These are phyloP conservation scores for Aureobasidium leucospermi DNA, from an alignment of 2,329 filamentous ascomycete species.

Conservation along the genomic window DNA sequence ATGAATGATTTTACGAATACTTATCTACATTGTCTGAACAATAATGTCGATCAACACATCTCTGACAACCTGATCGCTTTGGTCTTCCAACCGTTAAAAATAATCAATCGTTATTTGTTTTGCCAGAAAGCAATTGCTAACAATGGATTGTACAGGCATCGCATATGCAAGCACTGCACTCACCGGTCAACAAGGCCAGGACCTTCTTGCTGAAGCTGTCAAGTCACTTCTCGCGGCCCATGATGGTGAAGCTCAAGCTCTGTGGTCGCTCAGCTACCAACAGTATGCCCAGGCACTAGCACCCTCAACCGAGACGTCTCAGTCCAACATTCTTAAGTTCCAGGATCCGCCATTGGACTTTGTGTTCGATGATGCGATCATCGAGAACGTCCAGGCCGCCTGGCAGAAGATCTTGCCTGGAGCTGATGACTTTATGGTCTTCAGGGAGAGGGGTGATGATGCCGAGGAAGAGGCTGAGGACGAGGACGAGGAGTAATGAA, in stretches of 20 bases:
- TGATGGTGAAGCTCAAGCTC: conserved; percentile 30
- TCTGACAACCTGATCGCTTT: conserved; percentile 78
- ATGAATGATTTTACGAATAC: conserved; percentile 81
- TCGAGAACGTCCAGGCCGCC: conserved; percentile 59
- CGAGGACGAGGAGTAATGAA: conserved; percentile 14
- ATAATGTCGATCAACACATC: conserved; percentile 62
- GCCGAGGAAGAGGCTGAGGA: conserved; percentile 48
- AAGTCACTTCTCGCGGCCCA: conserved; percentile 31
- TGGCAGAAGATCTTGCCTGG: conserved; percentile 59
- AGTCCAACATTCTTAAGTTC: conserved; percentile 47
- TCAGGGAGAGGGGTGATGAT: conserved; percentile 63
- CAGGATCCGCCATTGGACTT: conserved; percentile 56
- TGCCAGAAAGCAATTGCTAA: conserved; percentile 29
- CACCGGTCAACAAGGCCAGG: conserved; percentile 27
- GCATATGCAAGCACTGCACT: conserved; percentile 47
- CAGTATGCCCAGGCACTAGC: conserved; percentile 31
- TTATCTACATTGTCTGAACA: conserved; percentile 99
- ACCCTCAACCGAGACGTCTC: conserved; percentile 19
- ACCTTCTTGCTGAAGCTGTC: conserved; percentile 35
- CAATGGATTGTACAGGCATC: conserved; percentile 41
- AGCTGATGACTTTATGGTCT: conserved; percentile 62
- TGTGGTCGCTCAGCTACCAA: conserved; percentile 50
- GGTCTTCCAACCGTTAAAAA: conserved; percentile 17
- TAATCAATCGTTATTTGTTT: conserved; percentile 19
- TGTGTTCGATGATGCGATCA: conserved; percentile 62